phyloP scores from a whole-genome alignment of 257 asterid genomes.

The Rauvolfia tetraphylla region DNA sequence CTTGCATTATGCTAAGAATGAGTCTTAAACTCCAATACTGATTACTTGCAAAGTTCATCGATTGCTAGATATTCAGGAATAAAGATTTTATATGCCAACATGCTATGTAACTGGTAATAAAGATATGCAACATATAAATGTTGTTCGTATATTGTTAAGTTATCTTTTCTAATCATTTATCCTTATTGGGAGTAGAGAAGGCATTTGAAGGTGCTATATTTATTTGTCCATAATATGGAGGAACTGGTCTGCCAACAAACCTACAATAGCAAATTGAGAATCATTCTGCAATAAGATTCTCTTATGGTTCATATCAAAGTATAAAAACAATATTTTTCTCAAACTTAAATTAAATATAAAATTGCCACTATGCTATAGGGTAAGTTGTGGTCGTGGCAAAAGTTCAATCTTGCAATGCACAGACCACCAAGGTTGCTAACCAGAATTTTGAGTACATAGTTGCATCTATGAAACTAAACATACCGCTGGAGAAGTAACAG shows the following conservation, averaged over 20 bases:
- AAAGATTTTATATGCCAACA: background rate
- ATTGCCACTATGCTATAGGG: background rate
- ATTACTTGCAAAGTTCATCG: background rate
- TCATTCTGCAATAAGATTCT: background rate
- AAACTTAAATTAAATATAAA: background rate
- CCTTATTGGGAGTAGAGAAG: background rate
- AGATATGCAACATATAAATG: background rate
- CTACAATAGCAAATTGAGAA: background rate
- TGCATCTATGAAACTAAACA: conserved; percentile 12
- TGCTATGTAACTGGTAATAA: background rate
- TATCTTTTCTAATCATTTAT: background rate
- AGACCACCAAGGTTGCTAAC: background rate
- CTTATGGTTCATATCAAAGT: background rate
- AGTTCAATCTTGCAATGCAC: background rate
- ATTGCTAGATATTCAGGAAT: background rate
- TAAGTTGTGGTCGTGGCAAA: background rate
- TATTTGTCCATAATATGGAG: background rate
- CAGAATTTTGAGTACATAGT: background rate
- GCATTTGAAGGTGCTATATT: background rate
- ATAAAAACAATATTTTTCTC: background rate
- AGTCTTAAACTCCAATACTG: background rate
- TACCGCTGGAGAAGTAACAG: conserved; percentile 96
- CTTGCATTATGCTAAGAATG: background rate
- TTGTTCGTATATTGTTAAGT: background rate
- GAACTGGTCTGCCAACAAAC: background rate